Base-by-base conservation (phyloP, 306 rosid species). In the Crataegus laevigata region DNA sequence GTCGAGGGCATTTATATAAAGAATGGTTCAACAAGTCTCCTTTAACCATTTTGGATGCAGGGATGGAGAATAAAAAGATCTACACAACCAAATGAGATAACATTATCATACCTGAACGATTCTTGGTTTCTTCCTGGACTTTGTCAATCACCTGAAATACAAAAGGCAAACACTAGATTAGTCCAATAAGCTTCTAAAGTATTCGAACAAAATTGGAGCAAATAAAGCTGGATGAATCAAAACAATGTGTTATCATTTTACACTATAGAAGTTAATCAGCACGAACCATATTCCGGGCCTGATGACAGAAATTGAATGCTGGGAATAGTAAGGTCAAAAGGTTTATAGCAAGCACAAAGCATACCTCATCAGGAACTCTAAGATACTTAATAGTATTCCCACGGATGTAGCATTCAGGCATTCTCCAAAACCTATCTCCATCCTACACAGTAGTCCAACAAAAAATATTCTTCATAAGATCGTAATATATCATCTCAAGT, bases 341-440 rank as follows among this genome's bases (percentile, higher is more conserved):
- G 22, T 57, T 47, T 8, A 50, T 21, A 65, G 30, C 43, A 70
- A 54, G 26, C 9, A 47, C 22, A 26, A 59, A 25, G 34, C 40
- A 70, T 71, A 94, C 99, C 97, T 94, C 99, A 82, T 94, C 99
- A 54, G 99, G 99, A 81, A 94, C 99, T 66, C 99, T 86, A 64
- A 94, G 96, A 71, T 94, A 94, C 89, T 94, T 94, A 55, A 94
- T 94, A 0, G 99, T 94, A 75, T 94, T 94, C 24, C 99, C 99
- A 8, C 99, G 96, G 43, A 94, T 90, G 76, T 94, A 94, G 83
- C 97, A 94, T 79, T 94, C 99, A 5, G 97, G 97, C 99, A 90
- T 94, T 32, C 99, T 87, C 99, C 99, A 94, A 89, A 94, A 94
- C 77, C 98, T 87, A 74, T 94, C 99, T 82, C 99, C 99, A 58